Evolutionary conservation across 495 filamentous ascomycete genomes (phyloP), one percentile per base, ranked within the genome.

Genomic region (Tuber borchii): DNA sequence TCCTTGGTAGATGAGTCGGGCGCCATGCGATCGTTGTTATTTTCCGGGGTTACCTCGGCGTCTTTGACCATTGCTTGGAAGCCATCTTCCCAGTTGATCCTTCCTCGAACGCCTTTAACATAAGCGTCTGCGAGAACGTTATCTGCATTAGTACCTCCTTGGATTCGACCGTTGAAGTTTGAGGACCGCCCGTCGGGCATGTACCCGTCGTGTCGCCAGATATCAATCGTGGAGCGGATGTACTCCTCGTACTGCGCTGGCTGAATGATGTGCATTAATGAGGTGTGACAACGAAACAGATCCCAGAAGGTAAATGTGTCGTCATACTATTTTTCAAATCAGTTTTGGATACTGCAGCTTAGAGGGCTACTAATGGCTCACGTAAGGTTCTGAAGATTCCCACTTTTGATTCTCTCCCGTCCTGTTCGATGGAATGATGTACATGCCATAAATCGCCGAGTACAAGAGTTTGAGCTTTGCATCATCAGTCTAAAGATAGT

Each of bases 91-190:
- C 91, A 93, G 80, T 93, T 86, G 14, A 93, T 84, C n/a, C 83
- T 85, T 5, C 83, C 85, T 17, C 88, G 85, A 34, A 93, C 88
- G 1, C 90, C 90, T 75, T 93, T 93, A 46, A 93, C 88, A 76
- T 90, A 93, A 2, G 91, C 90, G 79, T 93, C 91, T 1, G 91
- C 91, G 39, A 93, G 87, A 12, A 93, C 86, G 76, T 91, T 92
- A 82, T 93, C 91, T 1, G 89, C 88, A 77, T 93, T 92, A 10
- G 89, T 92, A 12, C 91, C 91, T 10, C 91, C 93, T 84, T 93
- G 91, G 2, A 87, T 87, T 19, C 88, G 86, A 69, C 91, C 91
- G 76, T 92, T 93, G 84, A 87, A 92, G 82, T 92, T 91, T 19
- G 88, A 90, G 7, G 89, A 90, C n/a, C 89, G 87, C 2, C 83